A percentile compares a stretch with the other conserved stretches of the same genome.
Conservation (phyloP, 768 basidiomycete genomes). For the Podaxis mareebaensis region DNA sequence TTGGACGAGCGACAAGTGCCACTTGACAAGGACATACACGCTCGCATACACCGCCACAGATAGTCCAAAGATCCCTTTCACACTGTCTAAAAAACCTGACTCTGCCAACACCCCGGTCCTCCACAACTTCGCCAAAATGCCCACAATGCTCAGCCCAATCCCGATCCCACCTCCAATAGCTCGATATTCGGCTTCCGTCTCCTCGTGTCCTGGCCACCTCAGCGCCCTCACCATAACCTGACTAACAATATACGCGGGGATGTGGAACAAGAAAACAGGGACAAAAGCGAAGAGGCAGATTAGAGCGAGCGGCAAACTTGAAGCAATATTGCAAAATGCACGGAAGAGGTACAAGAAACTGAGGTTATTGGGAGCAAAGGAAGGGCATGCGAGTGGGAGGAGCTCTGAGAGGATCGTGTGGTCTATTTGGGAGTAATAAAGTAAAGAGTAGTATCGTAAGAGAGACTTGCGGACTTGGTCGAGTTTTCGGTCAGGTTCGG, state of each 20-base stretch:
- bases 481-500: conserved; percentile 1
- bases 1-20: conserved; percentile 43
- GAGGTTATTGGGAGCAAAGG: conserved; percentile 14
- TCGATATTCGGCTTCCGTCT: conserved; percentile 72
- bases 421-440: conserved; percentile 49
- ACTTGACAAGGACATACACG: conserved; percentile 38
- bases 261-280: conserved; percentile 48
- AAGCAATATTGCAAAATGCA: conserved; percentile 30
- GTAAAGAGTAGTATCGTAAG: conserved; percentile 56
- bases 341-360: conserved; percentile 27
- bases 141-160: conserved; percentile 28
- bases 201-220: conserved; percentile 54
- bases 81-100: conserved; percentile 8
- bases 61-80: conserved; percentile 17
- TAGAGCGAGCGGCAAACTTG: conserved; percentile 41
- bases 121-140: conserved; percentile 25
- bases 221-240: conserved; percentile 42
- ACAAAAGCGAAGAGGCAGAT: conserved; percentile 37
- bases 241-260: conserved; percentile 60
- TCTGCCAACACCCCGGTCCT: conserved; percentile 17
- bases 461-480: conserved; percentile 42
- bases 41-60: conserved; percentile 27
- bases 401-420: conserved; percentile 45
- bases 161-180: conserved; percentile 57
- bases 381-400: conserved; percentile 17